Evolutionary conservation across 2,329 filamentous ascomycete species (phyloP), one percentile per base, ranked within the genome.

Genomic region (Cryphonectria parasitica): DNA sequence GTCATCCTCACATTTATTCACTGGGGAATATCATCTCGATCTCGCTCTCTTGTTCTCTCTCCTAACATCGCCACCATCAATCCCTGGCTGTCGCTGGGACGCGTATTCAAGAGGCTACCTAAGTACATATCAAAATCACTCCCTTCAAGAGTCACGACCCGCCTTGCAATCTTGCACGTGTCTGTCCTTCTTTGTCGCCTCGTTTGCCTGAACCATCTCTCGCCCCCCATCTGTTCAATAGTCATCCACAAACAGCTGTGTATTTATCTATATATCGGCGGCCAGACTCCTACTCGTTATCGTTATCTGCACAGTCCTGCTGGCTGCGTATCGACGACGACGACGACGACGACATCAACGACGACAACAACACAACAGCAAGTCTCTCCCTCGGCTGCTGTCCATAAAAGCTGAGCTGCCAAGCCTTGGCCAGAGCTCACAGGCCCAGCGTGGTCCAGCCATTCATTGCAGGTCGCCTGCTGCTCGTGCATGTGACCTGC

Each of bases 401-500:
- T 7, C 17, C 39, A 41, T 17, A 10, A 15, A 25, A 25, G 54
- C 54, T 58, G 54, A 15, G 31, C 56, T 11, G 17, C 28, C 25
- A 10, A 17, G 19, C 17, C 17, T 60, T 60, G 15, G 31, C 56
- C 56, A 36, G 56, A 36, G 15, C 61, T 49, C 22, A 28, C 22
- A 28, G 31, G 7, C 22, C 25, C 68, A 60, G 63, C 34, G 52
- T 39, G 63, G 52, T 25, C 28, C 43, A 36, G n/a, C 63, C 43
- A n/a, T 19, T 3, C 17, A 19, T 52, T 43, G 43, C 58, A 36
- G 54, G 34, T 61, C 58, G 68, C 45, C 52, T 61, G 22, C 25
- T 39, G 62, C 63, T 36, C 62, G 56, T 58, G 17, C 68, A 45
- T 58, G 28, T 25, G 28, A 56, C 22, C 69, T 71, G 69, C 69